Evolutionary conservation across 306 rosid species (phyloP), one percentile per base, ranked within the genome.

Genomic region (Glycine latifolia): DNA sequence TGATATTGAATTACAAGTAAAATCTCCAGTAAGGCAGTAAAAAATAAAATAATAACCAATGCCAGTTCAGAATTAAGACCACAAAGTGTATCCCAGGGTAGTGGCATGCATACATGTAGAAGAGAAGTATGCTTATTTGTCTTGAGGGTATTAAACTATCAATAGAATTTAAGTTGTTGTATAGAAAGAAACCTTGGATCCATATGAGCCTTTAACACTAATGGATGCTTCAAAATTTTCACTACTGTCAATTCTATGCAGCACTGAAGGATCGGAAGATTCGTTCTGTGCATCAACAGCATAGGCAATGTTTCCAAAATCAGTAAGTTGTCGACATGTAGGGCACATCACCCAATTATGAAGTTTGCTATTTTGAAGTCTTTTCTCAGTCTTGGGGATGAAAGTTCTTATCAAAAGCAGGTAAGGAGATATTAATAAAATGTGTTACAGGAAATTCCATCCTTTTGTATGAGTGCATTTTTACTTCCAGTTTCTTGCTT

Each of bases 311-410:
- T 91, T 91, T 50, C 89, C 93, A 84, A 90, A 89, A 85, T 93
- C 94, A 3, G 94, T 91, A 80, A 84, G 97, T 77, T 93, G 98
- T 75, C 98, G 94, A 81, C 99, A 95, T 73, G 98, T 95, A 50
- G 99, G 98, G 86, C 99, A 93, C 90, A 88, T 91, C 77, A 95
- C 93, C 97, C 98, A 93, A 84, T 88, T 89, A 71, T 69, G 92
- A 84, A 76, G 67, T 87, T 87, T 89, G 73, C 82, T 87, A 71
- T 84, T 83, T 69, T 84, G 87, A 58, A 85, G 82, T 75, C 82
- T 87, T 78, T 61, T 70, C 86, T 93, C 99, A 47, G 96, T n/a
- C n/a, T n/a, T n/a, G n/a, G n/a, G n/a, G n/a, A n/a, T n/a, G n/a
- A n/a, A n/a, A n/a, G n/a, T n/a, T n/a, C n/a, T n/a, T n/a, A n/a